These are phyloP conservation scores for Paraconiothyrium sp. DNA, from an alignment of 2,329 filamentous ascomycete species.

Conservation along the genomic window DNA sequence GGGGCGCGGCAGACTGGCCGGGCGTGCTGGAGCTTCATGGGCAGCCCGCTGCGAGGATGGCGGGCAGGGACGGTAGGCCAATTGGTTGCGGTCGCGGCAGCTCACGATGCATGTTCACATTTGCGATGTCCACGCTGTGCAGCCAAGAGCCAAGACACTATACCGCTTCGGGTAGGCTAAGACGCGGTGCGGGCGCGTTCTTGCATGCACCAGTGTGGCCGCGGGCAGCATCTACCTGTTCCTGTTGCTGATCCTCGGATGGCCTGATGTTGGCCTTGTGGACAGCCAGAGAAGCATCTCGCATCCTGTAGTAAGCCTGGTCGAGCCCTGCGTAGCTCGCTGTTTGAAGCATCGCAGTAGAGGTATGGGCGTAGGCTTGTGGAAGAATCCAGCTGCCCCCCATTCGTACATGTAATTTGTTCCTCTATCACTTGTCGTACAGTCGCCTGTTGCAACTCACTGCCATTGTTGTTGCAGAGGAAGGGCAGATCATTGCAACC, in stretches of 20 bases:
- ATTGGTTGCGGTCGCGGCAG: conserved; percentile 8
- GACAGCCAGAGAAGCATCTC: background rate
- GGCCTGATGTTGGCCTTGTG: background rate
- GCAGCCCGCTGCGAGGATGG: conserved; percentile 23
- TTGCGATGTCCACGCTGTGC: background rate
- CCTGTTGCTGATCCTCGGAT: background rate
- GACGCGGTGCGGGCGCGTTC: conserved; percentile 7
- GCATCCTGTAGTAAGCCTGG: background rate
- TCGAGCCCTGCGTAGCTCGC: background rate
- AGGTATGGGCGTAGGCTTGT: background rate
- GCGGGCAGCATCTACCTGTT: background rate
- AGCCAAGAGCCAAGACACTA: conserved; percentile 21
- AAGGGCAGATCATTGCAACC: too few relatives aligned
- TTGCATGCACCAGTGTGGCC: background rate
- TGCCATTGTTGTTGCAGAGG: too few relatives aligned
- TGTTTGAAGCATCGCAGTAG: background rate
- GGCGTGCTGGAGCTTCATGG: conserved; percentile 37
- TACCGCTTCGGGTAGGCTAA: background rate
- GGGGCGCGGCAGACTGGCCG: conserved; percentile 44
- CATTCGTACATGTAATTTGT: background rate
- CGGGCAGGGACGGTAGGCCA: conserved; percentile 16
- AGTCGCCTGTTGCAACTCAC: too few relatives aligned
- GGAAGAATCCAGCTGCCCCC: background rate
- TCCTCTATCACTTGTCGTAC: background rate
- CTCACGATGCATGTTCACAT: background rate